Conservation (phyloP, 441 rosid species). For the Syzygium syzygioides region DNA sequence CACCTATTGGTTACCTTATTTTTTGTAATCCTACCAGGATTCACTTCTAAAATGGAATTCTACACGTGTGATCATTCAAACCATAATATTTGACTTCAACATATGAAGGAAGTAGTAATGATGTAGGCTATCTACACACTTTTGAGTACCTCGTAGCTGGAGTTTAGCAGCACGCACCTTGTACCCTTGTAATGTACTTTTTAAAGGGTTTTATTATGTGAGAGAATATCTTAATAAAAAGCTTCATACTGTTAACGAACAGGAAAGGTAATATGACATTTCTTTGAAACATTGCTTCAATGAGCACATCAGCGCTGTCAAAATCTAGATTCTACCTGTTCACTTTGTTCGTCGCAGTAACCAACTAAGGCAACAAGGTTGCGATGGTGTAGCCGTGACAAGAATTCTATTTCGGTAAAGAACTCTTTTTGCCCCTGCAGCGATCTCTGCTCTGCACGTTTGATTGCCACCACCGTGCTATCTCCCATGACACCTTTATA, state of each 20-base stretch:
- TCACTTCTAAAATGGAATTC: not conserved
- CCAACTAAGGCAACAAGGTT: not conserved
- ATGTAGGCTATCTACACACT: not conserved
- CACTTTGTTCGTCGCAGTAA: not conserved
- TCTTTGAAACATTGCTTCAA: not conserved
- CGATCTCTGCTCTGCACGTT: not conserved
- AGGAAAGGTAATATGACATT: not conserved
- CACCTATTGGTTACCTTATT: not conserved
- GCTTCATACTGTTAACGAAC: not conserved
- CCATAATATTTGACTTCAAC: not conserved
- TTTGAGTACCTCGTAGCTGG: not conserved
- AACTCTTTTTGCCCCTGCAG: not conserved
- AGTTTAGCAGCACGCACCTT: not conserved
- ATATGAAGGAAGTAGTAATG: not conserved
- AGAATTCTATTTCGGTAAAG: not conserved
- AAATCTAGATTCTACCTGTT: not conserved
- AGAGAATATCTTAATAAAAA: not conserved
- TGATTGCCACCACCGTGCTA: slow-evolving; percentile 1
- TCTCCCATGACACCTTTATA: not conserved
- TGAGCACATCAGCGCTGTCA: not conserved
- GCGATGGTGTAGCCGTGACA: not conserved
- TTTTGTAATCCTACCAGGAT: not conserved
- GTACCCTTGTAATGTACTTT: not conserved
- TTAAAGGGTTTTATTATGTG: not conserved
- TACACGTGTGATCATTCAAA: not conserved